phyloP scores from a whole-genome alignment of 2,329 filamentous ascomycete genomes.

The Ophiosphaerella herpotricha region DNA sequence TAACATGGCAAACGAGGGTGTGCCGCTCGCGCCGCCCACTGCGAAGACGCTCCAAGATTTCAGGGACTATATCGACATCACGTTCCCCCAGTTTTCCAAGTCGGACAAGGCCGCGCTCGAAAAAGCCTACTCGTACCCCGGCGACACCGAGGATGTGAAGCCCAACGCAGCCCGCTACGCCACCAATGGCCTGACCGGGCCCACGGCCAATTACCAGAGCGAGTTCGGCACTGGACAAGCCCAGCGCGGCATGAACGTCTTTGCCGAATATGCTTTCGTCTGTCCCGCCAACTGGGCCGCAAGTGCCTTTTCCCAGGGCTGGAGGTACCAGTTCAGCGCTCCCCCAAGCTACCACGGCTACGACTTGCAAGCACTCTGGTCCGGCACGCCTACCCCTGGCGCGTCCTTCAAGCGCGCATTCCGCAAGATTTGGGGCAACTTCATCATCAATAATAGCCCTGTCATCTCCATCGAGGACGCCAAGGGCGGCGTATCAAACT shows the following conservation, averaged over 20 bases:
- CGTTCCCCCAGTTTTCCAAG: conserved; percentile 44
- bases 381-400: conserved; percentile 26
- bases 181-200: conserved; percentile 25
- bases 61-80: conserved; percentile 31
- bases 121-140: conserved; percentile 33
- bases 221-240: conserved; percentile 37
- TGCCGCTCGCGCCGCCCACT: conserved; percentile 42
- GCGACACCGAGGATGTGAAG: conserved; percentile 27
- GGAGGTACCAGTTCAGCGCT: conserved; percentile 41
- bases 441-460: conserved; percentile 33
- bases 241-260: conserved; percentile 49
- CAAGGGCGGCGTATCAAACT: conserved; percentile 28
- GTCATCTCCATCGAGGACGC: conserved; percentile 35
- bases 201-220: conserved; percentile 37
- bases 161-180: conserved; percentile 29
- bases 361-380: conserved; percentile 40
- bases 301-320: conserved; percentile 38
- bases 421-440: conserved; percentile 41
- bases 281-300: conserved; percentile 50
- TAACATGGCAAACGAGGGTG: conserved; percentile 48
- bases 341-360: conserved; percentile 39
- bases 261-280: conserved; percentile 52
- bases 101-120: conserved; percentile 32
- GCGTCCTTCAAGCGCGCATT: conserved; percentile 37
- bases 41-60: conserved; percentile 35